phyloP scores from a whole-genome alignment of 306 rosid genomes.

The Quercus gilva region DNA sequence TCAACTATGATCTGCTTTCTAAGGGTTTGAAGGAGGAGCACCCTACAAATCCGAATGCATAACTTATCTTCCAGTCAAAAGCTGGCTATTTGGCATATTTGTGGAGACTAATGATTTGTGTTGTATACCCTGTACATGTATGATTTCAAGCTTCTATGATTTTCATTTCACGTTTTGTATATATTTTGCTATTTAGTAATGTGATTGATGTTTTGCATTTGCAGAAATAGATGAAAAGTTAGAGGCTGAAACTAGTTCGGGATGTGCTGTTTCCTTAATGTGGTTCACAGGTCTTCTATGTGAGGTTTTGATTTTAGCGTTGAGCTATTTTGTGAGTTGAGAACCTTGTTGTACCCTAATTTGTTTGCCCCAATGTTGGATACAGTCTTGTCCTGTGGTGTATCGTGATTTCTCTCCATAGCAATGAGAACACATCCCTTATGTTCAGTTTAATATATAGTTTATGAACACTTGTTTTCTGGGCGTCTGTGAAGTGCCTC shows the following conservation, averaged over 20 bases:
- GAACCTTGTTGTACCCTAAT: conserved; percentile 26
- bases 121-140: conserved; percentile 86
- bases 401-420: conserved; percentile 13
- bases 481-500: background rate
- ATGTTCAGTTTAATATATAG: conserved; percentile 9
- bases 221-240: conserved; percentile 52
- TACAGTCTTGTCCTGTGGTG: conserved; percentile 26
- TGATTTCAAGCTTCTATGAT: conserved; percentile 23
- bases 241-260: conserved; percentile 45
- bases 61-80: conserved; percentile 30
- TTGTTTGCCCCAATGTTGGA: conserved; percentile 20
- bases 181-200: conserved; percentile 22
- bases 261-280: conserved; percentile 37
- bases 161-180: background rate
- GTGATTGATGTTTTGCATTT: conserved; percentile 30
- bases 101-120: conserved; percentile 38
- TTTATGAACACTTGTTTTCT: background rate
- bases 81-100: conserved; percentile 37
- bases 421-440: conserved; percentile 37
- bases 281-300: conserved; percentile 44
- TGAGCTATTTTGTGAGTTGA: conserved; percentile 30
- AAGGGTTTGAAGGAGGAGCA: conserved; percentile 92
- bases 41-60: conserved; percentile 50
- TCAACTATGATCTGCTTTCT: conserved; percentile 93
- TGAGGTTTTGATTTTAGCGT: conserved; percentile 30